A percentile compares a stretch with the other conserved stretches of the same genome.
These are phyloP conservation scores for Backusella sp. DNA, from an alignment of 192 early-diverging fungal species.

Conservation along the genomic window DNA sequence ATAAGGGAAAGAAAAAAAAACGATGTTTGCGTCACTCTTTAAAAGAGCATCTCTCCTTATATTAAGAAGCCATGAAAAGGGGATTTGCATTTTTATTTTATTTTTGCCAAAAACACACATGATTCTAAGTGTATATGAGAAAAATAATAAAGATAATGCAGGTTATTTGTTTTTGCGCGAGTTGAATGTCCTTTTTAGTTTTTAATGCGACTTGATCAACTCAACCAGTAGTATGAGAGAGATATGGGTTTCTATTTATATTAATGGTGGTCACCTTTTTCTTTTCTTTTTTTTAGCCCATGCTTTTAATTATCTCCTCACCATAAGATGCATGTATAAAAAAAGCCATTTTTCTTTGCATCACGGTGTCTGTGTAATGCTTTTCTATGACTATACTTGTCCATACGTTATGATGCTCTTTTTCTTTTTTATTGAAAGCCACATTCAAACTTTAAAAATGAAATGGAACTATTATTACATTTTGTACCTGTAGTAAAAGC, in stretches of 20 bases:
- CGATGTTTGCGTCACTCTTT: not conserved
- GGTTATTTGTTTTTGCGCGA: not conserved
- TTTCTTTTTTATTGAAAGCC: not conserved
- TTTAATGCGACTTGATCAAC: not conserved
- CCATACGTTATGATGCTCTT: not conserved
- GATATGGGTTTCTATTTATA: not conserved
- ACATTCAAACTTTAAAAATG: not conserved
- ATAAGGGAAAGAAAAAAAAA: not conserved
- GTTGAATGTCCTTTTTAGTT: not conserved
- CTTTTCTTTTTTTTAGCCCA: not conserved
- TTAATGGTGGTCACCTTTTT: not conserved
- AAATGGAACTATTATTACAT: not conserved
- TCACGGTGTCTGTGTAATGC: not conserved
- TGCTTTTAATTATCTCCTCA: not conserved
- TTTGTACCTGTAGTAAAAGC: no score
- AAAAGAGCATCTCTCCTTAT: not conserved
- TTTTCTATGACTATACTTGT: not conserved
- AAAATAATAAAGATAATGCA: not conserved
- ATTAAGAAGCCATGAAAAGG: not conserved
- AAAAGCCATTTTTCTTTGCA: not conserved
- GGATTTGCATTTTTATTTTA: not conserved
- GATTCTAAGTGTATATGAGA: not conserved
- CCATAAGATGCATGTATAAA: not conserved
- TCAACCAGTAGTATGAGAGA: not conserved
- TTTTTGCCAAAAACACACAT: constrained; percentile 1